These are phyloP conservation scores for Helicostylum pulchrum DNA, from an alignment of 192 early-diverging fungal species.

Conservation along the genomic window DNA sequence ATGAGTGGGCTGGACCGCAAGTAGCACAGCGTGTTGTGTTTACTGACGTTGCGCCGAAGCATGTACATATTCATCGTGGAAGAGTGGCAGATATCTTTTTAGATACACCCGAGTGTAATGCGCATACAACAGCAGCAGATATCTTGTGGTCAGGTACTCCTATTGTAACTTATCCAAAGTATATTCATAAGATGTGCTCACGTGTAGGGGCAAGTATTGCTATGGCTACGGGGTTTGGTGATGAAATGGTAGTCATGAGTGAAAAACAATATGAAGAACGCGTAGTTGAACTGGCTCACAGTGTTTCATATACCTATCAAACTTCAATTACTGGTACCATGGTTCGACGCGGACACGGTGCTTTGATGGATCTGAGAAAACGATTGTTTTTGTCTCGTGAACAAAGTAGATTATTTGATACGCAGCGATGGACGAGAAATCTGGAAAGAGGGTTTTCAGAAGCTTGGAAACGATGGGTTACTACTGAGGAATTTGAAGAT, in stretches of 20 bases:
- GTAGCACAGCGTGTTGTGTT: conserved; percentile 82
- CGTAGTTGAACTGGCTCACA: conserved; percentile 59
- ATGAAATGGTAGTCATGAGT: conserved; percentile 62
- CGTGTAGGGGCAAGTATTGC: conserved; percentile 87
- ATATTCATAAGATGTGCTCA: conserved; percentile 88
- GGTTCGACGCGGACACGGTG: conserved; percentile 45
- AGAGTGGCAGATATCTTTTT: conserved; percentile 89
- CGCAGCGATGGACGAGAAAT: conserved; percentile 77
- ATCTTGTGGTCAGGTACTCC: conserved; percentile 95
- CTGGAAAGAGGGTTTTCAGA: conserved; percentile 70
- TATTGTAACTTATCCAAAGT: conserved; percentile 83
- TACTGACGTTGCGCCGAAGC: conserved; percentile 81
- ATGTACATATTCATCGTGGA: conserved; percentile 89
- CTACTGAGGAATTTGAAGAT: conserved; percentile 54
- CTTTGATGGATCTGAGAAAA: conserved; percentile 61
- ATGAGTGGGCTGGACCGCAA: conserved; percentile 68
- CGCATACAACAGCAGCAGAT: conserved; percentile 93
- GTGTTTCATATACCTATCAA: conserved; percentile 45
- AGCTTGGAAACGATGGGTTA: conserved; percentile 75
- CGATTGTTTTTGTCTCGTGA: conserved; percentile 79
- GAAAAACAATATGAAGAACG: conserved; percentile 65
- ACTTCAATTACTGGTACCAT: conserved; percentile 20
- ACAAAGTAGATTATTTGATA: conserved; percentile 82
- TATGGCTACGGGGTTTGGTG: conserved; percentile 72
- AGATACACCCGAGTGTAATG: conserved; percentile 96